Evolutionary conservation across 1,139 yeast species (phyloP).

Genomic region (Wickerhamomyces sp.): DNA sequence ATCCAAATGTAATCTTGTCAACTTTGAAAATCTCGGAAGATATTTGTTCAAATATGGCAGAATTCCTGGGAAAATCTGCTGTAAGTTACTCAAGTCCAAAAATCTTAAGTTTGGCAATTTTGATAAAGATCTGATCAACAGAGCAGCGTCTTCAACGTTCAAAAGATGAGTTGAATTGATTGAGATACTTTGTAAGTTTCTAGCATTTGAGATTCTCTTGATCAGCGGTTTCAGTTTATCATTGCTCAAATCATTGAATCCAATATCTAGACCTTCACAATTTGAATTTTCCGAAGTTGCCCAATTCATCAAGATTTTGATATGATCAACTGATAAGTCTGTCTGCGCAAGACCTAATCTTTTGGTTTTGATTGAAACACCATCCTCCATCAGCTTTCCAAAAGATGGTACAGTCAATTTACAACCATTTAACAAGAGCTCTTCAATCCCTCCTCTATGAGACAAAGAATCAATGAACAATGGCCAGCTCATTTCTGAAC

Average conservation of each 20-base stretch:
- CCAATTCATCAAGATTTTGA: conserved; percentile 58
- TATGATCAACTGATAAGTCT: conserved; percentile 53
- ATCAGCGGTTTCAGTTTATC: conserved; percentile 43
- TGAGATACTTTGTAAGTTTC: conserved; percentile 50
- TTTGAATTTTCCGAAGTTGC: conserved; percentile 44
- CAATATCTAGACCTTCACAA: conserved; percentile 80
- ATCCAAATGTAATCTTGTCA: conserved; percentile 76
- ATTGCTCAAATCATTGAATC: conserved; percentile 66
- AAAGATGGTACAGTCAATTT: conserved; percentile 48
- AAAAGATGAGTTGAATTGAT: conserved; percentile 62
- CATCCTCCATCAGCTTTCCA: conserved; percentile 44
- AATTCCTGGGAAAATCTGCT: conserved; percentile 68
- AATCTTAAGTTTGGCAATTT: conserved; percentile 57
- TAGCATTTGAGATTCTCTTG: conserved; percentile 23
- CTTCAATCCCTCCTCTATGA: conserved; percentile 71
- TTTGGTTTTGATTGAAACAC: conserved; percentile 51
- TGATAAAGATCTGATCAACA: conserved; percentile 47
- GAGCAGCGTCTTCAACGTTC: conserved; percentile 48
- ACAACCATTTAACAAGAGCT: conserved; percentile 78
- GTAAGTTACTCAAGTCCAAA: conserved; percentile 71
- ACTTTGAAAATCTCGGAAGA: conserved; percentile 59
- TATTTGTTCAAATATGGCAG: conserved; percentile 55
- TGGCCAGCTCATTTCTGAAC: conserved; percentile 76
- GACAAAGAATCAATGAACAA: conserved; percentile 56
- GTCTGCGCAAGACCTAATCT: conserved; percentile 77